A percentile compares a stretch with the other conserved stretches of the same genome.
phyloP scores from a whole-genome alignment of 495 filamentous ascomycete genomes.

The Xanthoparmelia taractica region DNA sequence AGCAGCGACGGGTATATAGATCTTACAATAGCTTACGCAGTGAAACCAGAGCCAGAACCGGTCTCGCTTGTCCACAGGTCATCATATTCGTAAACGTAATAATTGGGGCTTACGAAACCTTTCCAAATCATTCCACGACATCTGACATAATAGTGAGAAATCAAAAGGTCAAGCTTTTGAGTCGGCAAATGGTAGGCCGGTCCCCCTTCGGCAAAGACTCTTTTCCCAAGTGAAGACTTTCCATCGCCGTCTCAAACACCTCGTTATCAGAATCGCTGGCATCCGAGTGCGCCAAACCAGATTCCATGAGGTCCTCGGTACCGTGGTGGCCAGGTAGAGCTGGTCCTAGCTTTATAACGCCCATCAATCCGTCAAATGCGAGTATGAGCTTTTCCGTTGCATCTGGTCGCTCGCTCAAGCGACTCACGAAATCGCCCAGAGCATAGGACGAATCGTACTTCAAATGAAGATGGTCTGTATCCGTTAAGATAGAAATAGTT shows the following conservation, averaged over 20 bases:
- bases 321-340: neutral
- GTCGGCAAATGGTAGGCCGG: constrained; percentile 7
- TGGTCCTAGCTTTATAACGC: constrained; percentile 7
- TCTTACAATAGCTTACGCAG: no score
- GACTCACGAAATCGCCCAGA: constrained; percentile 6
- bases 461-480: constrained; percentile 9
- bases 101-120: no score
- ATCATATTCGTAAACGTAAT: no score
- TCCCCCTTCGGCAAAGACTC: neutral
- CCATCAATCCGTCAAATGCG: constrained; percentile 11
- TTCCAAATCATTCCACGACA: no score
- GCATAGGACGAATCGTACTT: constrained; percentile 9
- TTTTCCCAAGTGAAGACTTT: constrained; percentile 6
- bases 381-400: constrained; percentile 13
- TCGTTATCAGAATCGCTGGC: constrained; percentile 8
- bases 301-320: constrained; percentile 6
- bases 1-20: no score
- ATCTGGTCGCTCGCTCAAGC: constrained; percentile 7
- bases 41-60: no score
- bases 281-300: constrained; percentile 12
- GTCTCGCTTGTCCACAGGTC: no score
- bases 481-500: constrained; percentile 22
- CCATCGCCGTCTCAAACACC: constrained; percentile 10
- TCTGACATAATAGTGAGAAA: no score
- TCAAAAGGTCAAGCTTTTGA: constrained; percentile 10